phyloP scores from a whole-genome alignment of 1,284 basidiomycete genomes.

The Ustilago trichophora region DNA sequence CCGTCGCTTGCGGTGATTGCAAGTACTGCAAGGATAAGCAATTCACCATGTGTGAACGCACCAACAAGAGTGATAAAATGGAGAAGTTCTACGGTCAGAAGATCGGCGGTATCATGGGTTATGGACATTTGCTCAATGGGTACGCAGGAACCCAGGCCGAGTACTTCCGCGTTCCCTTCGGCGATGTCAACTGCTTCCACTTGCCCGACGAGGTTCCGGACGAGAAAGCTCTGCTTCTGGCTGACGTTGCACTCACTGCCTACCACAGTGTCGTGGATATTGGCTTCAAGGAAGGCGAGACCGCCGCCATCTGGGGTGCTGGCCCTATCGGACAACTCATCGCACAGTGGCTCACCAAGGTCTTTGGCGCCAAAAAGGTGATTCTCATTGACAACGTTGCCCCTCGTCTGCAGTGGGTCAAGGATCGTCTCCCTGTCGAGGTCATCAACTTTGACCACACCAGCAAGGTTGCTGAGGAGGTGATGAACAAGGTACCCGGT shows the following conservation, averaged over 20 bases:
- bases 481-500: constrained; percentile 74
- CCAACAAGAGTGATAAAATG: constrained; percentile 75
- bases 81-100: constrained; percentile 74
- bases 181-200: constrained; percentile 76
- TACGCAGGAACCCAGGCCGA: constrained; percentile 76
- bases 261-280: constrained; percentile 79
- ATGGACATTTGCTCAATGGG: constrained; percentile 78
- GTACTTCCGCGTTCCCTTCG: constrained; percentile 74
- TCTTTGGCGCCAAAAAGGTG: constrained; percentile 77
- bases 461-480: constrained; percentile 72
- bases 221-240: constrained; percentile 72
- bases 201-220: constrained; percentile 70
- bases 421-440: constrained; percentile 73
- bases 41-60: constrained; percentile 77
- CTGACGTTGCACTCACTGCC: constrained; percentile 78
- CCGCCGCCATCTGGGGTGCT: constrained; percentile 74
- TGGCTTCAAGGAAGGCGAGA: constrained; percentile 74
- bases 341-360: constrained; percentile 72
- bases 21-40: constrained; percentile 77
- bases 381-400: constrained; percentile 77
- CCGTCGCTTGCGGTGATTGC: constrained; percentile 80
- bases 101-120: constrained; percentile 64
- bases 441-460: constrained; percentile 73
- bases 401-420: constrained; percentile 74
- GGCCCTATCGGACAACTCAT: constrained; percentile 75